phyloP scores from a whole-genome alignment of 768 basidiomycete species.

The Suillus americanus region DNA sequence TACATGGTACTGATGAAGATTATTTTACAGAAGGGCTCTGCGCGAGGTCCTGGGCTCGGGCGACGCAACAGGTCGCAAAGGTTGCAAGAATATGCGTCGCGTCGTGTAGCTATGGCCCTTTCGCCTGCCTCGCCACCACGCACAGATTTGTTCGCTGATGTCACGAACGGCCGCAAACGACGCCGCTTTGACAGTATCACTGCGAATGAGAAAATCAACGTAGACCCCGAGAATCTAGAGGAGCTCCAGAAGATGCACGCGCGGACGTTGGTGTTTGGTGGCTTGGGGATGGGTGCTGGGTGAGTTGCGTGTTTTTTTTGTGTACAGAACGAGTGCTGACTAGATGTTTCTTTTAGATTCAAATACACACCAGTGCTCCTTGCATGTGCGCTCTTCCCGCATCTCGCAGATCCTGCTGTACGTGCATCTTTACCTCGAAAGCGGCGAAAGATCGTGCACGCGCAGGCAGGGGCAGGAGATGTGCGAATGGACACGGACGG shows the following conservation, averaged over 20 bases:
- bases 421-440: conserved; percentile 20
- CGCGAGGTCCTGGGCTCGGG: conserved; percentile 53
- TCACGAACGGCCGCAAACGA: conserved; percentile 37
- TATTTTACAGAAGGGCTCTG: conserved; percentile 45
- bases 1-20: not conserved
- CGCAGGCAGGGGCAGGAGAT: conserved; percentile 9
- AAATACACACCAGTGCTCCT: conserved; percentile 51
- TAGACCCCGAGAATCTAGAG: conserved; percentile 28
- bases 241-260: conserved; percentile 43
- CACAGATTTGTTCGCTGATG: conserved; percentile 22
- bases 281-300: conserved; percentile 42
- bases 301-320: conserved; percentile 26
- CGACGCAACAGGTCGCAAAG: conserved; percentile 65
- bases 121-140: conserved; percentile 22
- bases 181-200: conserved; percentile 16
- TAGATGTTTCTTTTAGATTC: conserved; percentile 36
- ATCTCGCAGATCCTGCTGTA: conserved; percentile 17
- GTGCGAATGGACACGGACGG: conserved; percentile 11
- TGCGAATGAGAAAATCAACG: conserved; percentile 21
- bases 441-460: conserved; percentile 24
- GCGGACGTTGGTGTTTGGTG: conserved; percentile 50
- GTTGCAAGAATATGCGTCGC: conserved; percentile 63
- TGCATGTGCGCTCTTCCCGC: conserved; percentile 45
- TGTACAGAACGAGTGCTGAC: not conserved
- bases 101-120: conserved; percentile 45